These are phyloP conservation scores for Tothia fuscella DNA, from an alignment of 2,329 filamentous ascomycete species.

Conservation along the genomic window DNA sequence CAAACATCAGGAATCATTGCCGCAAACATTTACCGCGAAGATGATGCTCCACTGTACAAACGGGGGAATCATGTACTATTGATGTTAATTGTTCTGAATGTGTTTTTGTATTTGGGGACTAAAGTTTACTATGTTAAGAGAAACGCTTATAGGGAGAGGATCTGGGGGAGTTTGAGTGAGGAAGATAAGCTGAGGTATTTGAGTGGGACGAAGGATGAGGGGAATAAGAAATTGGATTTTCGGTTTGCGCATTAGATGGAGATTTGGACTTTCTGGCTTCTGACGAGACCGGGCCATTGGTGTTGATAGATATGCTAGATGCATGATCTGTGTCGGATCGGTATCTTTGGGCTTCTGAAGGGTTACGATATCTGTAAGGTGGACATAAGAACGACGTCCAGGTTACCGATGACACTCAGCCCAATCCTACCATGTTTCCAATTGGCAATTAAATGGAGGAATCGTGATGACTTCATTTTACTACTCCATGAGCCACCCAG, in stretches of 20 bases:
- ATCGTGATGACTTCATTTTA: no score
- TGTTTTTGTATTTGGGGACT: constrained; percentile 19
- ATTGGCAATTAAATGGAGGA: no score
- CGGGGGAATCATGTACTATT: constrained; percentile 19
- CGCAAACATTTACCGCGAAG: constrained; percentile 18
- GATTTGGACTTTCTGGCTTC: no score
- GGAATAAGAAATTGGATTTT: constrained; percentile 25
- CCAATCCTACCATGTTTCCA: no score
- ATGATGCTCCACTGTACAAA: constrained; percentile 16
- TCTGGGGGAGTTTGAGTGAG: constrained; percentile 26
- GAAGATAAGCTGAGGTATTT: constrained; percentile 25
- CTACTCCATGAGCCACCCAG: no score
- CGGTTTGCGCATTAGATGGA: constrained; percentile 20
- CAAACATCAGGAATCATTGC: constrained; percentile 17
- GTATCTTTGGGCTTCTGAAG: no score
- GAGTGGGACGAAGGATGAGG: constrained; percentile 23
- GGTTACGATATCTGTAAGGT: no score
- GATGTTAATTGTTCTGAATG: constrained; percentile 20
- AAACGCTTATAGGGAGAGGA: constrained; percentile 20
- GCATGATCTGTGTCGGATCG: no score
- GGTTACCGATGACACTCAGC: no score
- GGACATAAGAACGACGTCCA: no score
- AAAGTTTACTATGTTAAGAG: constrained; percentile 23
- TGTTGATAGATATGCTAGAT: no score
- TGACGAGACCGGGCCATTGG: no score